phyloP scores from a whole-genome alignment of 306 rosid genomes.

The Canavalia ensiformis region DNA sequence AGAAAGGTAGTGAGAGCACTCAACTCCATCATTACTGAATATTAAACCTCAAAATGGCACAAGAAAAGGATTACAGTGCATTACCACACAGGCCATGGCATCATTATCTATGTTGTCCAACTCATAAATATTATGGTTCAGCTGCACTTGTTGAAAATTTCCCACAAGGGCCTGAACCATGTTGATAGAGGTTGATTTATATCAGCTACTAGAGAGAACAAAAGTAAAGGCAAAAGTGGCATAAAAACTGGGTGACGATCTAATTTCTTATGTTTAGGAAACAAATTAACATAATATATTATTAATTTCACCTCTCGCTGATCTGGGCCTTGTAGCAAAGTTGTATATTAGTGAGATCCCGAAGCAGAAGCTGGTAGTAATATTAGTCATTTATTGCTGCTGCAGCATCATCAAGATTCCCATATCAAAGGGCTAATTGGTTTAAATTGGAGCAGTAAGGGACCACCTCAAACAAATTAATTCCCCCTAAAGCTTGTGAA shows the following conservation, averaged over 20 bases:
- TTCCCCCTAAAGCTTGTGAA: slow-evolving; percentile 65
- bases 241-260: background rate
- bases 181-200: background rate
- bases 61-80: slow-evolving; percentile 41
- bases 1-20: slow-evolving; percentile 44
- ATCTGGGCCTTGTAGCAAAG: background rate
- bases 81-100: slow-evolving; percentile 16
- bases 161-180: slow-evolving; percentile 10
- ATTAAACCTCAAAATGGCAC: slow-evolving; percentile 51
- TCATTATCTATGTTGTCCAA: slow-evolving; percentile 29
- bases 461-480: slow-evolving; percentile 47
- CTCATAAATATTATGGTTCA: slow-evolving; percentile 30
- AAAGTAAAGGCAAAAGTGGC: background rate
- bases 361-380: background rate
- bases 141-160: slow-evolving; percentile 4
- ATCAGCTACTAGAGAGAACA: background rate
- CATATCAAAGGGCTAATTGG: slow-evolving; percentile 48
- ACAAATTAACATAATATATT: slow-evolving; percentile 13
- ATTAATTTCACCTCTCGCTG: slow-evolving; percentile 31
- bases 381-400: slow-evolving; percentile 72
- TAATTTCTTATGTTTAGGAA: background rate
- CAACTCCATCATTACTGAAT: slow-evolving; percentile 46
- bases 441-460: slow-evolving; percentile 43
- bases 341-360: slow-evolving; percentile 28
- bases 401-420: slow-evolving; percentile 99